Evolutionary conservation across 2,329 filamentous ascomycete genomes (phyloP).

Genomic region (Trichoderma harzianum): DNA sequence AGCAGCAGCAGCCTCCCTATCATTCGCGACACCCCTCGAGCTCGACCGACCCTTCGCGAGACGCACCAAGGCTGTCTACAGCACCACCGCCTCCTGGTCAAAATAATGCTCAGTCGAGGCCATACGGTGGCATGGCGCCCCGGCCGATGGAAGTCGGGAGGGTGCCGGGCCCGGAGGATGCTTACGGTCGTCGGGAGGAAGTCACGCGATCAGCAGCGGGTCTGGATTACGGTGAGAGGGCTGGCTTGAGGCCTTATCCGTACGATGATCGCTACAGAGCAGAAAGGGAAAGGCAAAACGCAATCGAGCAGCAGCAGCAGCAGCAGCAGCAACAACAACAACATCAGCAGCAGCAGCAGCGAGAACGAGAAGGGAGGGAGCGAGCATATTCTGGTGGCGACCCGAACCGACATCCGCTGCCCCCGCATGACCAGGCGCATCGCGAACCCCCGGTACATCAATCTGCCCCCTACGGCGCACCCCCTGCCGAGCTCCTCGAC

Average conservation of each 20-base stretch:
- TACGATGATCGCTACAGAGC: constrained; percentile 55
- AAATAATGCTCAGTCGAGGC: constrained; percentile 48
- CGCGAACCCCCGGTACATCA: constrained; percentile 44
- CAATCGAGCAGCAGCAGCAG: constrained; percentile 37
- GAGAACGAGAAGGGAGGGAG: constrained; percentile 43
- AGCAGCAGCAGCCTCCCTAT: constrained; percentile 39
- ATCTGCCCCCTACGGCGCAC: constrained; percentile 42
- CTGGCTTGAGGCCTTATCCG: constrained; percentile 39
- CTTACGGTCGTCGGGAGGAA: constrained; percentile 51
- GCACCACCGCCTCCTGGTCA: constrained; percentile 49
- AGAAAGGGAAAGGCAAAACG: constrained; percentile 46
- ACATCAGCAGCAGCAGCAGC: constrained; percentile 31
- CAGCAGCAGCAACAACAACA: constrained; percentile 21
- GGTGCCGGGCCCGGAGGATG: constrained; percentile 37
- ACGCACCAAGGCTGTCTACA: constrained; percentile 36
- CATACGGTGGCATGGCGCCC: constrained; percentile 43
- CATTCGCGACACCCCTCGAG: constrained; percentile 48
- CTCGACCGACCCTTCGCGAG: constrained; percentile 43
- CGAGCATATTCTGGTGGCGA: constrained; percentile 51
- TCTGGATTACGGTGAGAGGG: constrained; percentile 54
- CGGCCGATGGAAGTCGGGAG: constrained; percentile 48
- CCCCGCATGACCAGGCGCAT: constrained; percentile 38
- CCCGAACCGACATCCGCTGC: constrained; percentile 40
- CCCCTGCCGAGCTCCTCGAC: constrained; percentile 41
- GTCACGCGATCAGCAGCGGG: constrained; percentile 33